Evolutionary conservation across 2,329 filamentous ascomycete species (phyloP), one percentile per base, ranked within the genome.

Genomic region (Phialophora expanda): DNA sequence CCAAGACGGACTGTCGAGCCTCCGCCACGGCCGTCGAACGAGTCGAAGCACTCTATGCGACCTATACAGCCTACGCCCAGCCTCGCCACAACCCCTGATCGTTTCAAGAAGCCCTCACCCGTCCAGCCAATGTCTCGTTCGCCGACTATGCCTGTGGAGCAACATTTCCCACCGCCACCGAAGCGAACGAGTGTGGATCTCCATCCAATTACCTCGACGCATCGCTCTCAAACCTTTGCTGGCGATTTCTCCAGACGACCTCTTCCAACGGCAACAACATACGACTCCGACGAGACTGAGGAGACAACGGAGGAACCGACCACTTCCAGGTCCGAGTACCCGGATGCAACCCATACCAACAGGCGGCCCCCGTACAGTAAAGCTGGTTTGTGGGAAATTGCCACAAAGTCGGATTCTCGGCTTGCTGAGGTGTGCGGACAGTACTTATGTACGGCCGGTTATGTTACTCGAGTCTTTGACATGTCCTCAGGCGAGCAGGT

Each of bases 401-500:
- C 85, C 32, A 93, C 91, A 2, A 93, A 92, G 72, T 95, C 96
- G 71, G 95, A 98, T 69, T 91, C 92, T 4, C 89, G 92, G 50
- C 82, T 93, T 32, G 89, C 97, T 74, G 93, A 95, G 68, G 88
- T 96, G 2, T 97, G 92, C 75, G 95, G 95, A 7, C 89, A 93
- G 69, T 89, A 90, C 71, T 88, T 95, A 7, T 97, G 92, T 75
- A 94, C 93, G 0, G 92, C 90, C 17, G 95, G 94, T 4, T 90
- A 91, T 69, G 83, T 95, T 68, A 98, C 94, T 1, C 87, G 92
- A 67, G 91, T 93, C 0, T 99, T 95, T 93, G 94, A 89, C 75
- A 78, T 97, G 26, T 80, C 88, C 11, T 92, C 92, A 61, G 94
- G 94, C 2, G 91, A 96, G 72, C 84, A 91, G 58, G 75, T 96